Base-by-base conservation (phyloP, 1,284 basidiomycete species). In the Naganishia sp. region DNA sequence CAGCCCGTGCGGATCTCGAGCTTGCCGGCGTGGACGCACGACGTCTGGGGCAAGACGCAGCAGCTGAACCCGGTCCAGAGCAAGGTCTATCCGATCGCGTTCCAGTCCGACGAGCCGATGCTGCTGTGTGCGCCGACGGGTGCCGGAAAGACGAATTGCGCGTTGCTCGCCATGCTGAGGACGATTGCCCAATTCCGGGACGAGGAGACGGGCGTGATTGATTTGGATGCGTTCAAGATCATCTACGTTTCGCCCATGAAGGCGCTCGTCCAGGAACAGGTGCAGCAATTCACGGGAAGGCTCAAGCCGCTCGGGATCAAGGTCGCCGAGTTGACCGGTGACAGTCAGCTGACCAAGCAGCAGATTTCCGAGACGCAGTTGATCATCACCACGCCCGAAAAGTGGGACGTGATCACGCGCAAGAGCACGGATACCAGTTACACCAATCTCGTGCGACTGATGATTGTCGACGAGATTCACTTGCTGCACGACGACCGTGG, bases 201-300 rank as follows among this genome's bases (percentile, higher is more conserved):
- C 74, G 88, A 90, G 66, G 84, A 83, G 11, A 91, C 90, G 0
- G 93, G 92, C 55, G 77, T 82, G n/a, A 91, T 97, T 75, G 92
- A 96, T 75, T 84, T 94, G 42, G 88, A 90, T 72, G 83, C 89
- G 0, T 97, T 98, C 87, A 99, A 99, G 82, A 92, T 98, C 69
- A 89, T 99, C 72, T 99, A 99, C 77, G 88, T 99, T 57, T 95
- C 96, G 0, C 96, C 96, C 1, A 99, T 99, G 96, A 99, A 97
- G 78, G 94, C 94, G 1, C 85, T 98, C 65, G 94, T 98, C 0
- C 94, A 96, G 78, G 94, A 98, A 79, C 94, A 95, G 88, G 94
- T 97, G 67, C 90, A 91, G 71, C 95, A 94, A 74, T 98, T 98
- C 75, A 84, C 84, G 61, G 83, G 86, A n/a, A 89, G 96, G 5